These are phyloP conservation scores for Geotrichum aggregatum DNA, from an alignment of 1,139 yeast genomes.

Conservation along the genomic window DNA sequence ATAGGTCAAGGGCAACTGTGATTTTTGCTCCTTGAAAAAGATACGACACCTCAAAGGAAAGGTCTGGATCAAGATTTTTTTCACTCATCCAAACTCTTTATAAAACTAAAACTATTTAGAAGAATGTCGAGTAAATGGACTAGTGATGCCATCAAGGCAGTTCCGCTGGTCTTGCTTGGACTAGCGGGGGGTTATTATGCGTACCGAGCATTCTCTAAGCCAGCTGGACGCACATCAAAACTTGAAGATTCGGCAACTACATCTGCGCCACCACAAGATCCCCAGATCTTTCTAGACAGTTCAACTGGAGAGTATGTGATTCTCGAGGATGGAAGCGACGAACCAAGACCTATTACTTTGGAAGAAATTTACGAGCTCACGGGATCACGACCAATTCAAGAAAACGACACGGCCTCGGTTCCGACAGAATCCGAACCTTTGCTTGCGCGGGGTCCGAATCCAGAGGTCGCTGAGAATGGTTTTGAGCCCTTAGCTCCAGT, in stretches of 20 bases:
- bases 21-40: neutral
- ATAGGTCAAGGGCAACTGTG: neutral
- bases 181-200: constrained; percentile 9
- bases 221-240: neutral
- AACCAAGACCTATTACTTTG: constrained; percentile 9
- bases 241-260: neutral
- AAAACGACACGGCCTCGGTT: neutral
- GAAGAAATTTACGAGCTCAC: constrained; percentile 18
- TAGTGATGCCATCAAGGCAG: neutral
- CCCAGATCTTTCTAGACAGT: constrained; percentile 10
- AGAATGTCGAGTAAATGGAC: neutral
- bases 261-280: constrained; percentile 1
- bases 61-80: neutral
- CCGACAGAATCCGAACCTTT: constrained; percentile 10
- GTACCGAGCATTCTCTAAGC: neutral
- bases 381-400: constrained; percentile 15
- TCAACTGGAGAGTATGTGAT: constrained; percentile 18
- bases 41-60: neutral
- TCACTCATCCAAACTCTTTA: neutral
- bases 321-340: constrained; percentile 8
- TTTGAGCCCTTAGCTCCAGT: constrained; percentile 15
- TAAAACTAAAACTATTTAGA: neutral
- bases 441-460: neutral
- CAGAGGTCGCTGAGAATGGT: neutral
- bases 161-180: constrained; percentile 6